Evolutionary conservation across 2,329 filamentous ascomycete species (phyloP), one percentile per base, ranked within the genome.

Genomic region (Chrysoporthe cubensis): DNA sequence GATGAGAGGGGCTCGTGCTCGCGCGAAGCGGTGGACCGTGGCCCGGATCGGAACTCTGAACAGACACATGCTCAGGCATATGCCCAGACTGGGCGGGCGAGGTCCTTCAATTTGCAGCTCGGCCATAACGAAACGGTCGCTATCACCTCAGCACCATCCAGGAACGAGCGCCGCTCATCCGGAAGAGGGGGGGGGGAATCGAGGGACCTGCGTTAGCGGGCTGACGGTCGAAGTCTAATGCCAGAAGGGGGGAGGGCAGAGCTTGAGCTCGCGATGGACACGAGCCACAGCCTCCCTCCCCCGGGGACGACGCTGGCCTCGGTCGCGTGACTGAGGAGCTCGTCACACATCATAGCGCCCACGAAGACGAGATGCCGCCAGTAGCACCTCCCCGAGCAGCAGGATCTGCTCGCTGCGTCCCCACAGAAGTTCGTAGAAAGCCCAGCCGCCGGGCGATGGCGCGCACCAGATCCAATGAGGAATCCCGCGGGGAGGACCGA

Each of bases 271-370:
- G 26, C 26, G 26, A 26, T 26, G 26, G 26, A 26, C 26, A 26
- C 26, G 26, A 26, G 26, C 26, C 26, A 26, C 2, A 26, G 50
- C n/a, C 13, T 32, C 50, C 32, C 26, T 26, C 13, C 26, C 16
- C 26, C 50, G 2, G 26, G 26, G 50, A 16, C 16, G 11, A 54
- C 16, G 50, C 32, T 32, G 50, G 50, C 26, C 4, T 21, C 26
- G 21, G 48, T 26, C 4, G n/a, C 48, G 11, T 4, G 50, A 54
- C 16, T 21, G 14, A 14, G 50, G 50, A 21, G 50, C 50, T 34
- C 26, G 50, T 32, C 50, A 54, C 50, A 54, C 21, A 54, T 52
- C 48, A 52, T 52, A 52, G 48, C 48, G 48, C 21, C n/a, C 48
- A 52, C 16, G 50, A 32, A 40, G 37, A 40, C 37, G 37, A 40